Percentiles rank a stretch among this genome's conserved stretches.
Evolutionary conservation across 2,329 filamentous ascomycete genomes (phyloP).

Genomic region (Tolypocladium pustulatum): DNA sequence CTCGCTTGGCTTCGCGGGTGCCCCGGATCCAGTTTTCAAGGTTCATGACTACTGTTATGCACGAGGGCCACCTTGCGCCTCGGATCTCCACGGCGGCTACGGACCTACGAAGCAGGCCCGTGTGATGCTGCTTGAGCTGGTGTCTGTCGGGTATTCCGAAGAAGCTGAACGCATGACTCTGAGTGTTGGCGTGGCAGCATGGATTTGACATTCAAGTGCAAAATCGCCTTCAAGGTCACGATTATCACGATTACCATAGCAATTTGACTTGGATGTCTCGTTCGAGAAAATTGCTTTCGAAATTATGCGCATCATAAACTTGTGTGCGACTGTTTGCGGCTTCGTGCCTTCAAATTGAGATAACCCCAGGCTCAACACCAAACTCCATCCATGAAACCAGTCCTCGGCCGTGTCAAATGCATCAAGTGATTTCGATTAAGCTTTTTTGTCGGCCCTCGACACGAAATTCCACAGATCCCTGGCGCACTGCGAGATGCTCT

Average conservation of each 20-base stretch:
- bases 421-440: background rate
- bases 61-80: background rate
- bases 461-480: slow-evolving; percentile 23
- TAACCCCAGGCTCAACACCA: background rate
- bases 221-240: no score
- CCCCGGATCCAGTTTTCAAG: background rate
- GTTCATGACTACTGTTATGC: background rate
- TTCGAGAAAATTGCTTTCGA: background rate
- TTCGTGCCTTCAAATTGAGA: background rate
- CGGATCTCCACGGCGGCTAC: background rate
- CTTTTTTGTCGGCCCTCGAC: slow-evolving; percentile 1
- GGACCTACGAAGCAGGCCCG: no score
- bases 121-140: no score
- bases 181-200: no score
- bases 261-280: background rate
- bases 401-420: background rate
- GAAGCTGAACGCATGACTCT: no score
- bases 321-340: background rate
- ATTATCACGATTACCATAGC: no score
- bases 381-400: background rate
- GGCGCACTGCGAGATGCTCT: slow-evolving; percentile 21
- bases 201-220: no score
- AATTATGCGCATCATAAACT: background rate
- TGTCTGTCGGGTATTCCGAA: background rate
- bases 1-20: background rate